Conservation (phyloP, 2,329 filamentous ascomycete genomes). For the Proliferodiscus dingleyae region DNA sequence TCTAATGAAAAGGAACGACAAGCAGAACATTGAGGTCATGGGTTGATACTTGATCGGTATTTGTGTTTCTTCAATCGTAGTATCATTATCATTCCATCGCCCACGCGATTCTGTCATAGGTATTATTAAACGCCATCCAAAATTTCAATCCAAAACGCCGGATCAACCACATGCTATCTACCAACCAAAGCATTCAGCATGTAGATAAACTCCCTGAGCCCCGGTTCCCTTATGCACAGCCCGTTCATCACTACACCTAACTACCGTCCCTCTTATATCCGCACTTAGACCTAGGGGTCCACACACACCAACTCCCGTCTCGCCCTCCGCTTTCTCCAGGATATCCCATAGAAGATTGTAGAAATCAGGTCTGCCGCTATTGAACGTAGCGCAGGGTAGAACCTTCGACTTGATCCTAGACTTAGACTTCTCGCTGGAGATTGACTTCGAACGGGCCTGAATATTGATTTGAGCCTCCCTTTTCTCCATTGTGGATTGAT, state of each 20-base stretch:
- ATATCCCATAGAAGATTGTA: conserved; percentile 46
- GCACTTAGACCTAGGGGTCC: conserved; percentile 52
- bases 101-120: too few relatives aligned
- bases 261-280: conserved; percentile 49
- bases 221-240: conserved; percentile 61
- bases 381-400: conserved; percentile 32
- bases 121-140: too few relatives aligned
- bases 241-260: conserved; percentile 52
- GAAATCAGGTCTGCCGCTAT: conserved; percentile 43
- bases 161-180: background rate
- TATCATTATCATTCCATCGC: too few relatives aligned
- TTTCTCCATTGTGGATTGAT: background rate
- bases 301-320: conserved; percentile 58
- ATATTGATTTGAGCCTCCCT: conserved; percentile 5
- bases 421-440: conserved; percentile 3
- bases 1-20: too few relatives aligned
- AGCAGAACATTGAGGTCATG: too few relatives aligned
- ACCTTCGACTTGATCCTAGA: conserved; percentile 36
- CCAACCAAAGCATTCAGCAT: conserved; percentile 55
- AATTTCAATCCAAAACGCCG: too few relatives aligned
- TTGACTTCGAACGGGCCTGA: conserved; percentile 4
- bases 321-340: conserved; percentile 53
- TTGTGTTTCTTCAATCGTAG: too few relatives aligned
- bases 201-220: conserved; percentile 56
- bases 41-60: too few relatives aligned